Evolutionary conservation across 495 filamentous ascomycete genomes (phyloP).

Genomic region (Aspergillus sclerotiicarbonarius): DNA sequence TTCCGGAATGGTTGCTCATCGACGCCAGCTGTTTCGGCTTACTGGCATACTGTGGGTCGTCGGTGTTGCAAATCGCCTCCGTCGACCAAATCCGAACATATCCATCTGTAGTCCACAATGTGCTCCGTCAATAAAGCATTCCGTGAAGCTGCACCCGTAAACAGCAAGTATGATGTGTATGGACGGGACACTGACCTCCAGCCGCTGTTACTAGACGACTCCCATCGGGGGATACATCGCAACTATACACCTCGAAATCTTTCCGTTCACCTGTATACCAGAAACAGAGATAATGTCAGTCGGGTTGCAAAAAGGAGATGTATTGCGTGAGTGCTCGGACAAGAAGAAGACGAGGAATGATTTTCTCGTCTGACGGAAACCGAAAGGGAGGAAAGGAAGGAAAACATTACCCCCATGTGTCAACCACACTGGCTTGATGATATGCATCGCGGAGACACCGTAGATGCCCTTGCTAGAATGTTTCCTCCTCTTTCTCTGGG

Average conservation of each 20-base stretch:
- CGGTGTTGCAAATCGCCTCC: conserved; percentile 81
- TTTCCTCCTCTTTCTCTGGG: conserved; percentile 3
- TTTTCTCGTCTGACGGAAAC: conserved; percentile 5
- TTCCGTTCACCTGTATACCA: conserved; percentile 75
- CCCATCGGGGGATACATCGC: conserved; percentile 94
- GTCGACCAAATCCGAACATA: conserved; percentile 97
- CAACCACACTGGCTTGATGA: conserved; percentile 92
- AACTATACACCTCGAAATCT: conserved; percentile 96
- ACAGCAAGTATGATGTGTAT: neutral
- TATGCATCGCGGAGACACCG: conserved; percentile 60
- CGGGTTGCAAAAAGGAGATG: neutral
- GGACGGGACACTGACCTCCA: conserved; percentile 63
- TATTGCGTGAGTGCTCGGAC: conserved; percentile 1
- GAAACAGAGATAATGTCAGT: conserved; percentile 2
- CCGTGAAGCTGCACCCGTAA: neutral
- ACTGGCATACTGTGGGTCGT: conserved; percentile 58
- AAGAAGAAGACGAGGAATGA: too few relatives aligned
- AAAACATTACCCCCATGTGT: conserved; percentile 72
- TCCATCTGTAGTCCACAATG: conserved; percentile 61
- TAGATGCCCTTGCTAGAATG: conserved; percentile 3
- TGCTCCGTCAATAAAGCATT: conserved; percentile 17
- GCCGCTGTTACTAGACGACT: conserved; percentile 86
- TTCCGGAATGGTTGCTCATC: conserved; percentile 96
- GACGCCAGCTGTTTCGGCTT: conserved; percentile 94
- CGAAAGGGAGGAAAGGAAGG: conserved; percentile 19